These are phyloP conservation scores for Cavenderia fasciculata DNA, from an alignment of 78 protist genomes.

Conservation along the genomic window DNA sequence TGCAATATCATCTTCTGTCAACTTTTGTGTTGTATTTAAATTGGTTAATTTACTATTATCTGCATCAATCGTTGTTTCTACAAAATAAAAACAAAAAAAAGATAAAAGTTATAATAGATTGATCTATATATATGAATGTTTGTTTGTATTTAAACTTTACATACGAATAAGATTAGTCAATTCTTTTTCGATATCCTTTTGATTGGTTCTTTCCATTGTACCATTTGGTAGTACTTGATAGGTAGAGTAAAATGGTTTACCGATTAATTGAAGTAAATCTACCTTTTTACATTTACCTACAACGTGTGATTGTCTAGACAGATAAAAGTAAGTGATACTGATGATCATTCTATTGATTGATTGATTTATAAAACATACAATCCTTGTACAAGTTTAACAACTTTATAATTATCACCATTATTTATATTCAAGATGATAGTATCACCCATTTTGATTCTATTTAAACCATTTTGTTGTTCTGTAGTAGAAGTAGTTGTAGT, in stretches of 20 bases:
- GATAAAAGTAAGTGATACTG: not conserved
- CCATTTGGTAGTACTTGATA: conserved; percentile 14
- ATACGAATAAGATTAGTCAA: not conserved
- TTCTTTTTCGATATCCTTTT: conserved; percentile 42
- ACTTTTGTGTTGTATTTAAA: conserved; percentile 61
- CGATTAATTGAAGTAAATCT: conserved; percentile 17
- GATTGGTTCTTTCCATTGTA: conserved; percentile 24
- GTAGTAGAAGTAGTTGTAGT: not conserved
- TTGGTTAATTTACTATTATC: conserved; percentile 32
- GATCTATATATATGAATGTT: too few relatives aligned
- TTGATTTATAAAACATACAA: not conserved
- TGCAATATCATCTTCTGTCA: conserved; percentile 59
- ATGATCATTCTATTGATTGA: not conserved
- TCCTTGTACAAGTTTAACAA: not conserved
- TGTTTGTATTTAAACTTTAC: not conserved
- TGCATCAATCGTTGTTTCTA: conserved; percentile 37
- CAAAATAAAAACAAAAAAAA: not conserved
- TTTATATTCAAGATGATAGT: conserved; percentile 50
- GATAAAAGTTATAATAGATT: not conserved
- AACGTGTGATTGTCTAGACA: not conserved
- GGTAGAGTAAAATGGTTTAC: conserved; percentile 39
- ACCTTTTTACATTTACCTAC: not conserved
- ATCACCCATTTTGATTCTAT: conserved; percentile 46
- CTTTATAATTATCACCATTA: conserved; percentile 39
- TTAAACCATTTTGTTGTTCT: not conserved